These are phyloP conservation scores for Chondrus crispus DNA, from an alignment of 23 red algal genomes.

Conservation along the genomic window DNA sequence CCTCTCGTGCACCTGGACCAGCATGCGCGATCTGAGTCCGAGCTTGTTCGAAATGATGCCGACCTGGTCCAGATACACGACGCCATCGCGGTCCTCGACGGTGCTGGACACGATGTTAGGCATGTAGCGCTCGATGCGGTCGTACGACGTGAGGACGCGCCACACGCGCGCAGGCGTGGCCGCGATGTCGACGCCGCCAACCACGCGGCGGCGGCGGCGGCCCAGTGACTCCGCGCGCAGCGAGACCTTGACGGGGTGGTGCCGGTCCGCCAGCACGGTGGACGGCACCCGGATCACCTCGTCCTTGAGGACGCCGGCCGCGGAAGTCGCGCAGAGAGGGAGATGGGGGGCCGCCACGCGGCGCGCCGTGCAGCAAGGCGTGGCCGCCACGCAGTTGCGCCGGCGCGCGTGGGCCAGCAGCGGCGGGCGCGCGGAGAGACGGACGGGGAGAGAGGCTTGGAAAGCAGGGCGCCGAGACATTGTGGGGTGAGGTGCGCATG, in stretches of 20 bases:
- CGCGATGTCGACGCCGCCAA: slow-evolving; percentile 53
- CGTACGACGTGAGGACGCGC: slow-evolving; percentile 75
- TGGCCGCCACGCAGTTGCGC: too few species aligned
- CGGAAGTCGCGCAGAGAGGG: too few species aligned
- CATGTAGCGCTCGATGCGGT: slow-evolving; percentile 64
- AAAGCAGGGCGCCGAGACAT: too few species aligned
- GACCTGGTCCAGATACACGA: slow-evolving; percentile 72
- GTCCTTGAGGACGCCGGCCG: too few species aligned
- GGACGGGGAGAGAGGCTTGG: too few species aligned
- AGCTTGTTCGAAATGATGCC: slow-evolving; percentile 72
- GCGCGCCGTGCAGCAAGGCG: too few species aligned
- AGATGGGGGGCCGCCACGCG: too few species aligned
- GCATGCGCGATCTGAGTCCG: slow-evolving; percentile 63
- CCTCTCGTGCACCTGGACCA: slow-evolving; percentile 59
- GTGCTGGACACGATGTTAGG: slow-evolving; percentile 76
- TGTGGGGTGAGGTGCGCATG: too few species aligned
- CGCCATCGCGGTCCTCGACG: neutral
- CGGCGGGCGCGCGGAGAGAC: too few species aligned
- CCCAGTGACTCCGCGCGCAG: slow-evolving; percentile 59
- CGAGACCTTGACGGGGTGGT: slow-evolving; percentile 9
- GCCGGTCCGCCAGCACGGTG: neutral
- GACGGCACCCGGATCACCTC: slow-evolving; percentile 1
- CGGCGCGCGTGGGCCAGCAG: too few species aligned
- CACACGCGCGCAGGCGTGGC: slow-evolving; percentile 68
- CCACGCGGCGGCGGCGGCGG: slow-evolving; percentile 61